phyloP scores from a whole-genome alignment of 192 early-diverging fungal genomes.

The Podochytrium sp. region DNA sequence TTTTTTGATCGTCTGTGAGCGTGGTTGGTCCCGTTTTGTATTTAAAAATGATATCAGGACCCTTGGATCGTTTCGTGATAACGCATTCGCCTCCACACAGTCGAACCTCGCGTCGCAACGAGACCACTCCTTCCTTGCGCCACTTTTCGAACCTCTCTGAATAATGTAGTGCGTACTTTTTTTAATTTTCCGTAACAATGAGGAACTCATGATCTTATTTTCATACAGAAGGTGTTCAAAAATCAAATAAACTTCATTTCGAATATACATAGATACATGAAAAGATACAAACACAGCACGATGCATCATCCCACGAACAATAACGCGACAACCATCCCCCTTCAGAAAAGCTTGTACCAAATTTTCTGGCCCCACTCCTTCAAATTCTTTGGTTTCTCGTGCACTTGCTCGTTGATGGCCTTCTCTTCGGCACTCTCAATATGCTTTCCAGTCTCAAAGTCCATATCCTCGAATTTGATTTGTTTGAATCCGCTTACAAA shows the following conservation, averaged over 20 bases:
- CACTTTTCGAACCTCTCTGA: too few species aligned
- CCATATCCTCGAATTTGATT: slow-evolving; percentile 23
- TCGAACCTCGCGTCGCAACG: background rate
- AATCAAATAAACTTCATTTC: too few species aligned
- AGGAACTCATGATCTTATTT: too few species aligned
- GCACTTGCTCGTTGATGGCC: background rate
- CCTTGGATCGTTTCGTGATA: background rate
- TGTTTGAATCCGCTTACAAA: background rate
- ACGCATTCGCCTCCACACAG: background rate
- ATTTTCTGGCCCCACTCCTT: slow-evolving; percentile 25
- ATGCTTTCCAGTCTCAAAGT: slow-evolving; percentile 23
- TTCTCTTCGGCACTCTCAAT: slow-evolving; percentile 11
- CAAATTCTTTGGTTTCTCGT: slow-evolving; percentile 22
- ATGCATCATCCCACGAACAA: too few species aligned
- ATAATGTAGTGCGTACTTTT: too few species aligned
- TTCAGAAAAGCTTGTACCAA: slow-evolving; percentile 30
- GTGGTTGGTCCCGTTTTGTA: background rate
- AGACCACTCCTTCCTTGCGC: too few species aligned
- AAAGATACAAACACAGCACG: too few species aligned
- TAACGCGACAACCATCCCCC: too few species aligned
- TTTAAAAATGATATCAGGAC: background rate
- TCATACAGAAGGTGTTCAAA: too few species aligned
- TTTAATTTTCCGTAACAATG: too few species aligned
- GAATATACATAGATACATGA: too few species aligned
- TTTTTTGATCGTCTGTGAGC: background rate